phyloP scores from a whole-genome alignment of 179 eudicot species.

The Silene noctiflora region DNA sequence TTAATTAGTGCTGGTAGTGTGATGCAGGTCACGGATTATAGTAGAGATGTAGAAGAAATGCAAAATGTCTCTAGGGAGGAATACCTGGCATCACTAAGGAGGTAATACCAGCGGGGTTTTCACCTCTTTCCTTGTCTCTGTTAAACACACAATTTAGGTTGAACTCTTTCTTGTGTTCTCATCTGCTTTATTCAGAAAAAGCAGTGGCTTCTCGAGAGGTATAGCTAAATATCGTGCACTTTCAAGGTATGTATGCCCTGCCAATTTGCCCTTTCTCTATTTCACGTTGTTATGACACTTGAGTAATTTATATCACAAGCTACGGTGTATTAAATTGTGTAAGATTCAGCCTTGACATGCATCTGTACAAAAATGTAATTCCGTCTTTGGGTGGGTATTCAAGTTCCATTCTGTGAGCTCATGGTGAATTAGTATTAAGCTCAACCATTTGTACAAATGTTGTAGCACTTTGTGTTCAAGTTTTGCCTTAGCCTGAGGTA shows the following conservation, averaged over 20 bases:
- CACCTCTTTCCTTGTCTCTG: not conserved
- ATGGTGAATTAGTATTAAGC: not conserved
- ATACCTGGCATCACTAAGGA: slow-evolving; percentile 89
- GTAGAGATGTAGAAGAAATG: slow-evolving; percentile 97
- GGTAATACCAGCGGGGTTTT: slow-evolving; percentile 38
- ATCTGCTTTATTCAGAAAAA: slow-evolving; percentile 65
- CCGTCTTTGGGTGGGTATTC: too few relatives aligned
- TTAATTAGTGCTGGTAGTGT: slow-evolving; percentile 36
- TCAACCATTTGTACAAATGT: not conserved
- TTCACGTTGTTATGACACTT: not conserved
- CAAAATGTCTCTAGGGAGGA: slow-evolving; percentile 94
- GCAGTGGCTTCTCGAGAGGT: slow-evolving; percentile 97
- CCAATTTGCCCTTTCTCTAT: slow-evolving; percentile 3
- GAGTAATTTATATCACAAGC: not conserved
- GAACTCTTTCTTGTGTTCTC: slow-evolving; percentile 15
- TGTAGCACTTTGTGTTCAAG: not conserved
- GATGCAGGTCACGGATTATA: slow-evolving; percentile 83
- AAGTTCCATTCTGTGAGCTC: too few relatives aligned
- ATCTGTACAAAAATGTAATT: not conserved
- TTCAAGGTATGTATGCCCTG: slow-evolving; percentile 54
- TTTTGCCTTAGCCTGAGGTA: not conserved
- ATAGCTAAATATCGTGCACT: slow-evolving; percentile 85
- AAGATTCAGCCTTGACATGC: not conserved
- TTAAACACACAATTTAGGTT: slow-evolving; percentile 2
- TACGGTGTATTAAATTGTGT: not conserved